phyloP scores from a whole-genome alignment of 805 yeast species.

The Candida corydali region DNA sequence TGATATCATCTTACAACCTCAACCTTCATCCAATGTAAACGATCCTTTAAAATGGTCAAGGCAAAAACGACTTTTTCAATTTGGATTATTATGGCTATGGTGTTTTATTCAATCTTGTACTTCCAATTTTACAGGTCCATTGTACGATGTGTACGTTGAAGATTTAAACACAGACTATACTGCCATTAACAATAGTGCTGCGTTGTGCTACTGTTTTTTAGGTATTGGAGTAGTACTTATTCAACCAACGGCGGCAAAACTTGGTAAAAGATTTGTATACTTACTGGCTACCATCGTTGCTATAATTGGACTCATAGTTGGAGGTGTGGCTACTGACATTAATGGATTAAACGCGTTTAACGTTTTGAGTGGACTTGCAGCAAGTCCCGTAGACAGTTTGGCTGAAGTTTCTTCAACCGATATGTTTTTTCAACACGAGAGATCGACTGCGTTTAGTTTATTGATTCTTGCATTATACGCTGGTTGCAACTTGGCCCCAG shows the following conservation, averaged over 20 bases:
- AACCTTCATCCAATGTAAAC: conserved; percentile 28
- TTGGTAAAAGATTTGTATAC: conserved; percentile 27
- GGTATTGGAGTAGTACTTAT: conserved; percentile 25
- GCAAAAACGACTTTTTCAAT: conserved; percentile 26
- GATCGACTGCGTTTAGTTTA: conserved; percentile 29
- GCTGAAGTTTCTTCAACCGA: conserved; percentile 43
- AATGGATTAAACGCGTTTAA: conserved; percentile 17
- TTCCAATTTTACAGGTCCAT: conserved; percentile 25
- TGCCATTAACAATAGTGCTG: conserved; percentile 21
- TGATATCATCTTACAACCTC: conserved; percentile 29
- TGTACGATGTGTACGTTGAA: conserved; percentile 23
- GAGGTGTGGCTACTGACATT: conserved; percentile 21
- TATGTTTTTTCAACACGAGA: conserved; percentile 42
- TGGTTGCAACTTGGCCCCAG: conserved; percentile 46
- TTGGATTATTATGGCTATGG: conserved; percentile 25
- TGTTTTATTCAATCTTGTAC: conserved; percentile 20
- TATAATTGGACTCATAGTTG: conserved; percentile 22
- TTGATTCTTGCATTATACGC: conserved; percentile 39
- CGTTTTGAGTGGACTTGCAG: conserved; percentile 26
- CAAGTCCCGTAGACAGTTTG: conserved; percentile 43
- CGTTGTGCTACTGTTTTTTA: conserved; percentile 26
- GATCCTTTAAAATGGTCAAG: conserved; percentile 35
- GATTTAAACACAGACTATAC: conserved; percentile 20
- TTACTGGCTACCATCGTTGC: conserved; percentile 22
- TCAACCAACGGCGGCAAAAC: conserved; percentile 32